Evolutionary conservation across 164 flowering plant species (phyloP), one percentile per base, ranked within the genome.

Genomic region (Dillenia turbinata): DNA sequence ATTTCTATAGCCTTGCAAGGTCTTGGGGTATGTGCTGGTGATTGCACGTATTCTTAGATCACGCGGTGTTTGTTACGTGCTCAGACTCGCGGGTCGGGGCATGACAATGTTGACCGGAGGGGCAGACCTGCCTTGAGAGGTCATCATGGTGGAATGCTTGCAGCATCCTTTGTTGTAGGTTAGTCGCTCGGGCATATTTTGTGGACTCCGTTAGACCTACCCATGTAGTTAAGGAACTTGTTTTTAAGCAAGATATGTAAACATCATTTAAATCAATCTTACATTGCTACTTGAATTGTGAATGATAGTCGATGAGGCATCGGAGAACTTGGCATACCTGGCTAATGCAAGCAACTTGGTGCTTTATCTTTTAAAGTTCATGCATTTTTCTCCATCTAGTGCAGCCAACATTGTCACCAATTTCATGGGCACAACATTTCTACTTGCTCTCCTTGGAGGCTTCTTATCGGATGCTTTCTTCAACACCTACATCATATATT

Each of bases 351-450:
- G 91, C 83, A 91, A 91, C 74, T 74, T 91, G 15, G 93, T 91
- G 60, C 70, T 83, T 1, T 91, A 91, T 65, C 74, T 91, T 46
- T 61, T 79, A 8, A 75, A 68, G 44, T 81, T 69, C 77, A 91
- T 88, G 93, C 81, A 83, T 65, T 77, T 78, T 59, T 81, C 89
- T 1, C 92, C 87, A 11, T 77, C 92, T 3, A 66, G 58, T 58
- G 74, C 94, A 1, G 86, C 97, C 54, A 88, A 80, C 73, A 71
- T 73, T 2, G 94, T 90, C 13, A 90, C 97, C 63, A 82, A 82
- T 66, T 90, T 88, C 81, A 90, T 90, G 97, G 97, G 97, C 58
- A 90, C 97, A 0, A 85, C 97, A 16, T 90, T 88, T 69, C 82
- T 88, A 49, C 87, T 87, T 2, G 90, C 97, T 46, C 81, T 90